phyloP scores from a whole-genome alignment of 495 filamentous ascomycete species.

The Hypomontagnella monticulosa region DNA sequence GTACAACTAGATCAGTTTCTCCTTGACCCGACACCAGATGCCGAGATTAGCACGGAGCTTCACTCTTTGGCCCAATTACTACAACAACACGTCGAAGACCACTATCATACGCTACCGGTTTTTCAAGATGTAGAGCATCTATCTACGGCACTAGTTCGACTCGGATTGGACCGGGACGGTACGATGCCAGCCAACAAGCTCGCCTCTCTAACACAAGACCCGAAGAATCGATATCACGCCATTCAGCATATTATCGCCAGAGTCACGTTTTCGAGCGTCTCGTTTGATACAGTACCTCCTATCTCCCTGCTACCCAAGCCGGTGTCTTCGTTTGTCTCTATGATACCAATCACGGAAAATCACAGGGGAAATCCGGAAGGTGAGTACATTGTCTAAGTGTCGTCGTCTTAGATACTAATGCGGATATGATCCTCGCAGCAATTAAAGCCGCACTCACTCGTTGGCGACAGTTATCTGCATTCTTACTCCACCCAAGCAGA shows the following conservation, averaged over 20 bases:
- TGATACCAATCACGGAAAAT: constrained; percentile 37
- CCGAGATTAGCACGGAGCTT: constrained; percentile 45
- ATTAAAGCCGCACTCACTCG: constrained; percentile 43
- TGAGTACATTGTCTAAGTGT: constrained; percentile 1
- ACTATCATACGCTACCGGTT: constrained; percentile 47
- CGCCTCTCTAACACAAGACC: constrained; percentile 41
- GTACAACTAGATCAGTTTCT: constrained; percentile 44
- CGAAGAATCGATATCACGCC: constrained; percentile 40
- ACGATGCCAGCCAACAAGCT: constrained; percentile 26
- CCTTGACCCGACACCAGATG: constrained; percentile 44
- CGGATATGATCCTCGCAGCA: constrained; percentile 23
- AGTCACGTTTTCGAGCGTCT: constrained; percentile 46
- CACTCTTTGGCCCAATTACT: constrained; percentile 42
- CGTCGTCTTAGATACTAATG: constrained; percentile 10
- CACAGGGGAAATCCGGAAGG: constrained; percentile 26
- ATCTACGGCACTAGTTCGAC: constrained; percentile 30
- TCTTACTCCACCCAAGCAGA: constrained; percentile 47
- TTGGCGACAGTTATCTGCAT: constrained; percentile 52
- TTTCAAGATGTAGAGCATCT: constrained; percentile 33
- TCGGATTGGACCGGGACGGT: constrained; percentile 39
- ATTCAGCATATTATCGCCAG: constrained; percentile 48
- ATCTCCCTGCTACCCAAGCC: constrained; percentile 49
- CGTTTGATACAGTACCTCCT: constrained; percentile 32
- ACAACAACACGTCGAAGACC: constrained; percentile 48
- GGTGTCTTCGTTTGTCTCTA: constrained; percentile 43